These are phyloP conservation scores for Wickerhamomyces alni DNA, from an alignment of 805 yeast genomes.

Conservation along the genomic window DNA sequence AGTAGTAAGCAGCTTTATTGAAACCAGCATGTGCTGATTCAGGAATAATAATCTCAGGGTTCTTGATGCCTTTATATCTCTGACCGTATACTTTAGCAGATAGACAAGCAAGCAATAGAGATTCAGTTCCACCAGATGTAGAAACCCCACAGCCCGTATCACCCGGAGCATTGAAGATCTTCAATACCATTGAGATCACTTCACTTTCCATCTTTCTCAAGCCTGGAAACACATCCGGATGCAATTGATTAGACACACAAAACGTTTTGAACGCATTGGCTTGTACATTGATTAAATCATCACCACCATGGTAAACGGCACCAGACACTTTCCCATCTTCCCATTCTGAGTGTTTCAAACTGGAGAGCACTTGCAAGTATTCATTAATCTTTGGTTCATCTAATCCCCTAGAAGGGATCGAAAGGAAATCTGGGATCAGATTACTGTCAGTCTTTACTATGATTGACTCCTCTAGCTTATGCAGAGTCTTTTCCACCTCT, in stretches of 20 bases:
- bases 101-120: conserved; percentile 76
- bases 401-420: conserved; percentile 59
- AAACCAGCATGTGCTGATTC: conserved; percentile 91
- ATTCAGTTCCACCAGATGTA: conserved; percentile 95
- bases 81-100: conserved; percentile 80
- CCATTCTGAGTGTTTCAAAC: conserved; percentile 72
- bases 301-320: conserved; percentile 95
- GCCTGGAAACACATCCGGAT: conserved; percentile 96
- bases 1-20: conserved; percentile 87
- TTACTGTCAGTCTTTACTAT: conserved; percentile 42
- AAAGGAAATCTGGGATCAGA: conserved; percentile 35
- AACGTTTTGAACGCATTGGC: conserved; percentile 68
- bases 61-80: conserved; percentile 47
- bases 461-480: conserved; percentile 48
- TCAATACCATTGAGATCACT: conserved; percentile 85
- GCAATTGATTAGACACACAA: conserved; percentile 89
- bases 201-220: conserved; percentile 95
- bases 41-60: conserved; percentile 89
- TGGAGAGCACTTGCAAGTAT: conserved; percentile 44
- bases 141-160: conserved; percentile 65
- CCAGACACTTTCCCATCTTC: conserved; percentile 83
- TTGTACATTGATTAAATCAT: conserved; percentile 68
- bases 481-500: conserved; percentile 47
- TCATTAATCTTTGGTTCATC: conserved; percentile 36
- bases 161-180: conserved; percentile 74